These are phyloP conservation scores for Blastocystis hominis DNA, from an alignment of 352 stramenopile genomes.

Conservation along the genomic window DNA sequence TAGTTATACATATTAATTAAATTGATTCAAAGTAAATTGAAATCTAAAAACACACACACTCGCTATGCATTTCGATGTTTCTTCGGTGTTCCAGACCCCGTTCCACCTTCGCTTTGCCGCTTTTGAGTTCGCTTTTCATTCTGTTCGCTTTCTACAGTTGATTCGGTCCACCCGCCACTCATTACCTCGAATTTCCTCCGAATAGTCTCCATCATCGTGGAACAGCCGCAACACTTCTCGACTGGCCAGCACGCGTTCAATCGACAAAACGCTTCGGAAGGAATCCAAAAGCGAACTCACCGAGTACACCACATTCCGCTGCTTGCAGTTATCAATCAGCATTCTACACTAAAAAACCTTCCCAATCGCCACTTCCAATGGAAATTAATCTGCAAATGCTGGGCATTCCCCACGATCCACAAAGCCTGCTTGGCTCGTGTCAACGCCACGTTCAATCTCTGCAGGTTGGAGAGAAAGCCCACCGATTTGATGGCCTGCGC, in stretches of 20 bases:
- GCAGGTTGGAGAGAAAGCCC: constrained; percentile 33
- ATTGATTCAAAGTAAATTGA: no score
- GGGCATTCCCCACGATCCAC: constrained; percentile 34
- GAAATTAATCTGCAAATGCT: constrained; percentile 7
- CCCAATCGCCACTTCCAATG: not conserved
- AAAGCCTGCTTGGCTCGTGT: constrained; percentile 53
- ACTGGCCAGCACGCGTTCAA: not conserved
- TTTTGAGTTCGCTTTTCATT: not conserved
- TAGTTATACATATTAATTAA: no score
- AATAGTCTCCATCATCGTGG: constrained; percentile 8
- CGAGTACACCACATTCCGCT: not conserved
- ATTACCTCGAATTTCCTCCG: not conserved
- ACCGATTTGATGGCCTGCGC: not conserved
- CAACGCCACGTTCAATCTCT: constrained; percentile 29
- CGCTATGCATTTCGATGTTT: not conserved
- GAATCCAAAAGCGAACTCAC: not conserved
- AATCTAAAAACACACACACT: no score
- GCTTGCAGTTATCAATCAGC: not conserved
- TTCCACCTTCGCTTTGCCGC: not conserved
- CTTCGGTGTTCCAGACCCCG: not conserved
- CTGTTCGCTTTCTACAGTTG: not conserved
- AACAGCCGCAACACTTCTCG: not conserved
- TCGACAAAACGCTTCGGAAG: not conserved
- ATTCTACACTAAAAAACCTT: not conserved
- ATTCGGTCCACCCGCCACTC: not conserved